Conservation (phyloP, 805 yeast genomes). For the Spencermartinsiella europaea region DNA sequence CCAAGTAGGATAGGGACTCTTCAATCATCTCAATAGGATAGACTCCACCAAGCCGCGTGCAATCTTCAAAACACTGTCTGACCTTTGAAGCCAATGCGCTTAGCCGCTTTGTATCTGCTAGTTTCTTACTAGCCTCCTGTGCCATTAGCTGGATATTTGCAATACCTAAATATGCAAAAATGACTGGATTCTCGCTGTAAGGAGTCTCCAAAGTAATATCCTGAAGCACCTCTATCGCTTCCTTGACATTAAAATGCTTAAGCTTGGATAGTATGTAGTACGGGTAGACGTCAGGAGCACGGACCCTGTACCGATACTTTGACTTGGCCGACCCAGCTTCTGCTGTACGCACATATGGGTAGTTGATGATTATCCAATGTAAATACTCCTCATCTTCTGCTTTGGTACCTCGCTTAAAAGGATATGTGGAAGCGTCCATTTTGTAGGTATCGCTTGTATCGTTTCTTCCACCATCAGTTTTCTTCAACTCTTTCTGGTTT, state of each 20-base stretch:
- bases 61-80: conserved; percentile 13
- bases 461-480: background rate
- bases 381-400: conserved; percentile 20
- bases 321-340: conserved; percentile 1
- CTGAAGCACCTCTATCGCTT: conserved; percentile 18
- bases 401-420: conserved; percentile 6
- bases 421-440: background rate
- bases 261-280: conserved; percentile 15
- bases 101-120: background rate
- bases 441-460: background rate
- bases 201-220: conserved; percentile 20
- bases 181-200: conserved; percentile 19
- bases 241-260: conserved; percentile 14
- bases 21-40: conserved; percentile 19
- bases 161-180: conserved; percentile 17
- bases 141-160: conserved; percentile 19
- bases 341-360: conserved; percentile 8
- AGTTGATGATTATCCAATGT: conserved; percentile 22
- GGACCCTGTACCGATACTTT: conserved; percentile 1
- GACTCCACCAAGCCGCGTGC: conserved; percentile 19
- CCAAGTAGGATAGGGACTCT: conserved; percentile 8
- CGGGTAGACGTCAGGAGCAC: conserved; percentile 15
- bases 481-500: background rate
- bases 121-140: background rate
- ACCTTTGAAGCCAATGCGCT: conserved; percentile 9